These are phyloP conservation scores for Kazachstania martiniae DNA, from an alignment of 805 yeast genomes.

Conservation along the genomic window DNA sequence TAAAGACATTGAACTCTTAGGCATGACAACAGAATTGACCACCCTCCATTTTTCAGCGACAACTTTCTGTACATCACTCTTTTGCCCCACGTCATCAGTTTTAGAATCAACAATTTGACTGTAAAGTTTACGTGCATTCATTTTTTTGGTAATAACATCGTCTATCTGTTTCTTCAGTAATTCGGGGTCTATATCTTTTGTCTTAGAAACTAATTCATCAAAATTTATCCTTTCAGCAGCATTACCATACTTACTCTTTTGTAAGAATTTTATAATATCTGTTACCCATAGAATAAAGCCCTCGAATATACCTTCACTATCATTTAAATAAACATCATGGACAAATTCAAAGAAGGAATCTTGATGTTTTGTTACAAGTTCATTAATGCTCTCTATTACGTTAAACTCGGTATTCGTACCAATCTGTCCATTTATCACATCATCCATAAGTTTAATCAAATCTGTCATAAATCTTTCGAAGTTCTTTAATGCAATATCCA, in stretches of 20 bases:
- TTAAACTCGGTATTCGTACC: constrained; percentile 53
- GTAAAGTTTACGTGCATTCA: constrained; percentile 26
- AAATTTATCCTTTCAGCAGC: constrained; percentile 37
- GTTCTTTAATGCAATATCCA: constrained; percentile 54
- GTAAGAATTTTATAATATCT: constrained; percentile 48
- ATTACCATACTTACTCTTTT: constrained; percentile 42
- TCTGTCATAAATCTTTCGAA: constrained; percentile 60
- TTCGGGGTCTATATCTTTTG: constrained; percentile 15
- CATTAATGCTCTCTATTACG: constrained; percentile 42
- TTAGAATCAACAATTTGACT: constrained; percentile 19
- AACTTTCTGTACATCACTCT: constrained; percentile 9
- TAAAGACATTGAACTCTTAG: constrained; percentile 34
- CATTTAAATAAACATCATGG: constrained; percentile 74
- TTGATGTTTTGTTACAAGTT: constrained; percentile 61
- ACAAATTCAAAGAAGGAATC: constrained; percentile 62
- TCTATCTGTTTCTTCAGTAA: constrained; percentile 31
- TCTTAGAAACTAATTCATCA: constrained; percentile 23
- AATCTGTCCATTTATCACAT: constrained; percentile 32
- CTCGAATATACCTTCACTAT: constrained; percentile 58
- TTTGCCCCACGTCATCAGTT: constrained; percentile 9
- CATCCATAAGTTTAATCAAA: constrained; percentile 46
- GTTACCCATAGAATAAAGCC: constrained; percentile 68
- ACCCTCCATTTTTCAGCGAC: constrained; percentile 33
- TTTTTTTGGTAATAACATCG: constrained; percentile 29
- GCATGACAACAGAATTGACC: constrained; percentile 33